Evolutionary conservation across 192 early-diverging fungal genomes (phyloP).

Genomic region (Coemansia sp.): DNA sequence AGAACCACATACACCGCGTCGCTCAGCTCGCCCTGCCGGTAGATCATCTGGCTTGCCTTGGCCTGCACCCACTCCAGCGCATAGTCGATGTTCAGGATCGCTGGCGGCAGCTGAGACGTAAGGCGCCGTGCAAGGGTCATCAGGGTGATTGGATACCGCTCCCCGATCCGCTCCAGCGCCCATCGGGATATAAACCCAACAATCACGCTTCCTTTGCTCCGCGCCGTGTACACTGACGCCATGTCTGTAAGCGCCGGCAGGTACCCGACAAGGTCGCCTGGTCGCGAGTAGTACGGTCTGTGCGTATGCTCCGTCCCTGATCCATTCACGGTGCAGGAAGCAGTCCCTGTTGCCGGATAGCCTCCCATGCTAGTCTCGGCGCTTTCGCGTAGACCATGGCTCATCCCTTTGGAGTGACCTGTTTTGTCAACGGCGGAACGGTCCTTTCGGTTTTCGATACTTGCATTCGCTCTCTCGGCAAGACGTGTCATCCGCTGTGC

Average conservation of each 20-base stretch:
- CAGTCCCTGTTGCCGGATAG: neutral
- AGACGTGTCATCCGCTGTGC: slow-evolving; percentile 39
- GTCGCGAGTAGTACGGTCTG: slow-evolving; percentile 68
- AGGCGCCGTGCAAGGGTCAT: slow-evolving; percentile 88
- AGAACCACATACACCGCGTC: slow-evolving; percentile 93
- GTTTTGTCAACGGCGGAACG: neutral
- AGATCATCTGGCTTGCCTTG: slow-evolving; percentile 89
- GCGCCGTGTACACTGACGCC: slow-evolving; percentile 83
- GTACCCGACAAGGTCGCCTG: slow-evolving; percentile 92
- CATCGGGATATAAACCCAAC: slow-evolving; percentile 88
- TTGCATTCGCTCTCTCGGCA: slow-evolving; percentile 22
- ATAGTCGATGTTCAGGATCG: slow-evolving; percentile 79
- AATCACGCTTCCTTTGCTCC: slow-evolving; percentile 73
- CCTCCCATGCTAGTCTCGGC: neutral
- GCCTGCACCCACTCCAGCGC: slow-evolving; percentile 95
- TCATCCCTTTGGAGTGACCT: neutral
- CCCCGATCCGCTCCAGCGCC: slow-evolving; percentile 80
- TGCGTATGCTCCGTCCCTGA: slow-evolving; percentile 19
- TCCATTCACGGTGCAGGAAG: neutral
- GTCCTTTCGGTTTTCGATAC: slow-evolving; percentile 11
- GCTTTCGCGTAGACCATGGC: neutral
- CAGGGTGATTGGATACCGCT: slow-evolving; percentile 79
- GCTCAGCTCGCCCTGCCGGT: slow-evolving; percentile 80
- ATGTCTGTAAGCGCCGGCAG: slow-evolving; percentile 89
- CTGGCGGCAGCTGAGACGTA: slow-evolving; percentile 74